phyloP scores from a whole-genome alignment of 371 early-diverging fungal species.

The Saksenaea oblongispora region DNA sequence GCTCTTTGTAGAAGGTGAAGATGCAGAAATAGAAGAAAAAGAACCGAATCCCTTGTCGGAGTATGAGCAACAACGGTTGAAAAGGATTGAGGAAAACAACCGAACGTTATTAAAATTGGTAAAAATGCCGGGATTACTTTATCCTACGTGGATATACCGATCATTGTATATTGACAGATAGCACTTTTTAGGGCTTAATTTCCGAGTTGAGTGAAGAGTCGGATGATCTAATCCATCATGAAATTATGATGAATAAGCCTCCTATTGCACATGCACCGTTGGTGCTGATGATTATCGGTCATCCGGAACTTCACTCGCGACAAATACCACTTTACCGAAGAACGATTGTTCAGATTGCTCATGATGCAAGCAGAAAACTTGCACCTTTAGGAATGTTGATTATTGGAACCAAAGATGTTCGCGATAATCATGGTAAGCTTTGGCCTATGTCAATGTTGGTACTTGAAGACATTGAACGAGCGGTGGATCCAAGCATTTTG shows the following conservation, averaged over 20 bases:
- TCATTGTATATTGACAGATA: no score
- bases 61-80: constrained; percentile 64
- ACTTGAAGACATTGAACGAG: constrained; percentile 70
- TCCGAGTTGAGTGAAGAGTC: constrained; percentile 80
- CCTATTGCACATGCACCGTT: constrained; percentile 41
- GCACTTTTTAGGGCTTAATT: constrained; percentile 59
- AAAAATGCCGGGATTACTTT: constrained; percentile 8
- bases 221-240: constrained; percentile 73
- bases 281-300: constrained; percentile 63
- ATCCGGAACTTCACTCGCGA: constrained; percentile 43
- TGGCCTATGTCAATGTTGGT: constrained; percentile 80
- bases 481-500: constrained; percentile 53
- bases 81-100: constrained; percentile 70
- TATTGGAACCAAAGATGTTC: constrained; percentile 73
- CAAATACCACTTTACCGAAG: constrained; percentile 63
- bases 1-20: constrained; percentile 22
- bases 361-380: constrained; percentile 54
- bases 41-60: constrained; percentile 36
- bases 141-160: not conserved
- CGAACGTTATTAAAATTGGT: constrained; percentile 64
- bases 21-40: constrained; percentile 11
- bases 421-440: constrained; percentile 59
- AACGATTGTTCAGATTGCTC: constrained; percentile 60
- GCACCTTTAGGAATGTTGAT: constrained; percentile 67
- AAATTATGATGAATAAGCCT: constrained; percentile 55